Evolutionary conservation across 2,329 filamentous ascomycete species (phyloP).

Genomic region (Diaporthe aspalathi): DNA sequence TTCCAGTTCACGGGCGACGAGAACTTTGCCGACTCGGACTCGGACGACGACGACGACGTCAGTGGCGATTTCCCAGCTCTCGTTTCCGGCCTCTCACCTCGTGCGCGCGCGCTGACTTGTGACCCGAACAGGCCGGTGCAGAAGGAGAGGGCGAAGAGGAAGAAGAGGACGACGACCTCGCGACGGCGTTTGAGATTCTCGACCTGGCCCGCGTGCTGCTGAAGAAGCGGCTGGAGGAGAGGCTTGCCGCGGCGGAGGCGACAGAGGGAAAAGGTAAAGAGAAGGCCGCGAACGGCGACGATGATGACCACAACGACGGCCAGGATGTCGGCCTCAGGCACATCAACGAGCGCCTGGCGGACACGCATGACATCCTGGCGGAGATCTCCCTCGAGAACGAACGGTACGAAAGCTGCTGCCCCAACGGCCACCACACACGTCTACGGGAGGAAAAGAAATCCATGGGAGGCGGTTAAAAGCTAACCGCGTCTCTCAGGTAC

Average conservation of each 20-base stretch:
- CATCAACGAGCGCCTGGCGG: constrained; percentile 86
- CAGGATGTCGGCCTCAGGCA: constrained; percentile 58
- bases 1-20: constrained; percentile 97
- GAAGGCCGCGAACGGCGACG: constrained; percentile 50
- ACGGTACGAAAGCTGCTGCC: constrained; percentile 58
- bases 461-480: constrained; percentile 1
- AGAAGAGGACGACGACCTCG: constrained; percentile 78
- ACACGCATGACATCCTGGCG: constrained; percentile 92
- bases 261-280: constrained; percentile 59
- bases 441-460: not conserved
- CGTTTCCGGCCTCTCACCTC: not conserved
- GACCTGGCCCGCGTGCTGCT: constrained; percentile 80
- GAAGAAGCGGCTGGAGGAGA: constrained; percentile 62
- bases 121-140: constrained; percentile 49
- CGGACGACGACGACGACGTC: constrained; percentile 29
- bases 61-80: constrained; percentile 16
- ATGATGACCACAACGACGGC: constrained; percentile 42
- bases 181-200: constrained; percentile 85
- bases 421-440: constrained; percentile 14
- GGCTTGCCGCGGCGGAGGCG: constrained; percentile 49
- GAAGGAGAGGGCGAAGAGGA: constrained; percentile 57
- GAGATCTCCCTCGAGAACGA: constrained; percentile 99
- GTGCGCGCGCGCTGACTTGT: constrained; percentile 21
- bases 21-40: constrained; percentile 87
- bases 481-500: constrained; percentile 64